These are phyloP conservation scores for Tylopilus sp. DNA, from an alignment of 768 basidiomycete genomes.

Conservation along the genomic window DNA sequence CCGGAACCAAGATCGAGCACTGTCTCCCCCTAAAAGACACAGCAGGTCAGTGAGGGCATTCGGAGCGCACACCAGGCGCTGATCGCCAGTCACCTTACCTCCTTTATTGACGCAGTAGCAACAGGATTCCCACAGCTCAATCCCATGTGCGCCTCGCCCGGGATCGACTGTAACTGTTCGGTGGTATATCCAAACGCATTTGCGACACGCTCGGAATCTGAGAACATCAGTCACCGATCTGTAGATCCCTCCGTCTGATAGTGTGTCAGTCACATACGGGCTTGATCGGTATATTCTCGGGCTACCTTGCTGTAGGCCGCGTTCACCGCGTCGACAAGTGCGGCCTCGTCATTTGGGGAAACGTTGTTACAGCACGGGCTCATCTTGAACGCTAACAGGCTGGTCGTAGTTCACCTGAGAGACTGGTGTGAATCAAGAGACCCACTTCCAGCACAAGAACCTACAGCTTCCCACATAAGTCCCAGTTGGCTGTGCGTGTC, in stretches of 20 bases:
- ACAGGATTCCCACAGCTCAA: slow-evolving; percentile 55
- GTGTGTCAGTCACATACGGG: slow-evolving; percentile 12
- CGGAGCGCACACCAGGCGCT: no score
- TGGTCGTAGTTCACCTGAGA: no score
- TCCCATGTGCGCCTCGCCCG: slow-evolving; percentile 45
- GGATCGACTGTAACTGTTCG: slow-evolving; percentile 41
- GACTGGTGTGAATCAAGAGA: no score
- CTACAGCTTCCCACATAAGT: no score
- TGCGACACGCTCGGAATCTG: slow-evolving; percentile 18
- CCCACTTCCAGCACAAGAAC: no score
- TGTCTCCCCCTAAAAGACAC: slow-evolving; percentile 44
- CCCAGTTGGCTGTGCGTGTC: no score
- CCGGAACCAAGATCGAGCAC: slow-evolving; percentile 58
- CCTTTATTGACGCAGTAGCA: slow-evolving; percentile 42
- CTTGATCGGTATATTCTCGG: slow-evolving; percentile 3
- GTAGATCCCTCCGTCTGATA: background rate
- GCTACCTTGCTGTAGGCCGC: slow-evolving; percentile 12
- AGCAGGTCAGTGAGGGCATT: background rate
- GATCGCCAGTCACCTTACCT: slow-evolving; percentile 28
- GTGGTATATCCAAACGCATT: slow-evolving; percentile 45
- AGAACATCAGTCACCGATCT: background rate
- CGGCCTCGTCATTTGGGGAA: background rate
- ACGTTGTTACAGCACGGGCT: background rate
- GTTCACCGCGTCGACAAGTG: slow-evolving; percentile 4
- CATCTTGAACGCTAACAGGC: no score